Base-by-base conservation (phyloP, 768 basidiomycete genomes). In the Suillus sp. region DNA sequence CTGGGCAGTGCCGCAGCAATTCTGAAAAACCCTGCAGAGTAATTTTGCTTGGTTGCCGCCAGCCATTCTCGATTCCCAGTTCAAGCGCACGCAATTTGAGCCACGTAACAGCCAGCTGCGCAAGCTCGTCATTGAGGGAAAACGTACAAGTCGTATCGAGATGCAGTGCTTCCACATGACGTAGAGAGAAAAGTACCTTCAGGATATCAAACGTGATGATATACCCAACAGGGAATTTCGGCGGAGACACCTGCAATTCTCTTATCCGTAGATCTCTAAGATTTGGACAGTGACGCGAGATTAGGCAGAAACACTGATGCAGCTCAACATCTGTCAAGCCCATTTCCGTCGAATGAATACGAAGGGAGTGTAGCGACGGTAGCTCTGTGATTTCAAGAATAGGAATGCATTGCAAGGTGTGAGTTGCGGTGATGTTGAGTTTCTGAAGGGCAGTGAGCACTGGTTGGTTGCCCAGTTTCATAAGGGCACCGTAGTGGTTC, bases 41-140 rank as follows among this genome's bases (percentile, higher is more conserved):
- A 11, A 35, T 42, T 58, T 62, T 70, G 59, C 72, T 67, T 0
- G 70, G 66, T 27, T 75, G 67, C 37, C 75, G 74, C 73, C 73
- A 74, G 0, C 73, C 73, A 2, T 56, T 56, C 22, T 38, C 35
- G 6, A 16, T 56, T 9, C 37, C 55, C 22, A 56, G 55, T 25
- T 56, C 55, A 56, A 56, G 55, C 38, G 25, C 22, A 27, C 22
- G 55, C 18, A 60, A 55, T 14, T 60, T 47, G n/a, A 53, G 59
- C 59, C 59, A 60, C 8, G 30, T 32, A 22, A 27, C 16, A 13
- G 47, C 59, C 4, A 60, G 16, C 22, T 60, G n/a, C 10, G 47
- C 30, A n/a, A 60, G 47, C n/a, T 32, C 59, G 11, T 60, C 59
- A 32, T 60, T 1, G 20, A 60, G 59, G 48, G 30, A 30, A 53